Evolutionary conservation across 768 basidiomycete genomes (phyloP).

Genomic region (Ephemerocybe angulata): DNA sequence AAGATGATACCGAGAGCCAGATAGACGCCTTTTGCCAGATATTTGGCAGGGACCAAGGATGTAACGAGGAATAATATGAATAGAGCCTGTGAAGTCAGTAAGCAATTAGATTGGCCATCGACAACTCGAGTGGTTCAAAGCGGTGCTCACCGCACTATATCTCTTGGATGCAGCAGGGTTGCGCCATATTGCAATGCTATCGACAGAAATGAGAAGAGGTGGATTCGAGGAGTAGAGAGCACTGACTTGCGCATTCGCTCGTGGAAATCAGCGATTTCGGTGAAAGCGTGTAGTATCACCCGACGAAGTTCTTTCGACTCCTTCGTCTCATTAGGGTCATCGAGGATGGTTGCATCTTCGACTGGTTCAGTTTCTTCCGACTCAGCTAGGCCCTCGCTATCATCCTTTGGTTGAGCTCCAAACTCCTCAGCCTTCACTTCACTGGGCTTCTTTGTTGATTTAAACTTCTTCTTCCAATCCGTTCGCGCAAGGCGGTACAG

Average conservation of each 20-base stretch:
- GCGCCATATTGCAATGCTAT: slow-evolving; percentile 68
- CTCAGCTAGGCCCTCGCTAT: not conserved
- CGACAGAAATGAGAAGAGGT: slow-evolving; percentile 4
- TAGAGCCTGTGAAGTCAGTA: slow-evolving; percentile 30
- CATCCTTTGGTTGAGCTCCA: too few species aligned
- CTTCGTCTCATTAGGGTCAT: slow-evolving; percentile 30
- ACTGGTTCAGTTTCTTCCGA: not conserved
- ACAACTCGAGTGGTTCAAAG: not conserved
- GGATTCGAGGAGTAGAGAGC: not conserved
- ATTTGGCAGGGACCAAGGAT: slow-evolving; percentile 45
- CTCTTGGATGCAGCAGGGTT: slow-evolving; percentile 44
- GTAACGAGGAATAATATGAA: slow-evolving; percentile 36
- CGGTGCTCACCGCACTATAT: slow-evolving; percentile 43
- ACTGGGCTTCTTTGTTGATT: slow-evolving; percentile 16
- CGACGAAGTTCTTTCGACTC: slow-evolving; percentile 31
- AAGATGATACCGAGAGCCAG: slow-evolving; percentile 49
- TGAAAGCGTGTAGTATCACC: slow-evolving; percentile 39
- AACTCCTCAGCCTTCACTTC: not conserved
- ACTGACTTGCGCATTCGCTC: slow-evolving; percentile 63
- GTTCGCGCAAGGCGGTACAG: slow-evolving; percentile 43
- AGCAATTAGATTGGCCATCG: too few species aligned
- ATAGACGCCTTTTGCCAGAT: slow-evolving; percentile 45
- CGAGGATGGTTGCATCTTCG: slow-evolving; percentile 21
- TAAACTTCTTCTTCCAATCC: slow-evolving; percentile 31
- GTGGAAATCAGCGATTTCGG: slow-evolving; percentile 55